phyloP scores from a whole-genome alignment of 75 land plant genomes.

The Pinus taeda region DNA sequence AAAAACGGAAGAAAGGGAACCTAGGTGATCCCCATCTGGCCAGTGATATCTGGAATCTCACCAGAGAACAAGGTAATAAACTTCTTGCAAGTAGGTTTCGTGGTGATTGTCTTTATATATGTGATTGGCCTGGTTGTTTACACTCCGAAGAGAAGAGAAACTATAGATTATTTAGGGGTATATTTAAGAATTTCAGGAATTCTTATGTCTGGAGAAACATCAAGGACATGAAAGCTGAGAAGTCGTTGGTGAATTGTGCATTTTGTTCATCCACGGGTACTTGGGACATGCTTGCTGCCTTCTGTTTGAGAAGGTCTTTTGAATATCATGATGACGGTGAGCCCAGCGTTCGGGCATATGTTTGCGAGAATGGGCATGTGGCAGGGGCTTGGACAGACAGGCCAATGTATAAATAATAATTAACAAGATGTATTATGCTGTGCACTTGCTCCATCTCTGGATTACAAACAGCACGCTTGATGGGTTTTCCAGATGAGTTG shows the following conservation, averaged over 20 bases:
- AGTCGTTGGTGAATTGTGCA: conserved; percentile 53
- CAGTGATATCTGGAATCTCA: conserved; percentile 46
- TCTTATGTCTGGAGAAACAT: conserved; percentile 85
- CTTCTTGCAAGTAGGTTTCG: conserved; percentile 79
- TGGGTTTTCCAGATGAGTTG: background rate
- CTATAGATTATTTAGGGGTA: conserved; percentile 81
- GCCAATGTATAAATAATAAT: conserved; percentile 47
- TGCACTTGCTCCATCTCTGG: background rate
- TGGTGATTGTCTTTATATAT: conserved; percentile 76
- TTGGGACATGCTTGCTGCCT: conserved; percentile 81
- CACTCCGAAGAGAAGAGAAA: conserved; percentile 78
- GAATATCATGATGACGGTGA: conserved; percentile 94
- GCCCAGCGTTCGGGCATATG: conserved; percentile 90
- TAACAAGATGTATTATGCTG: background rate
- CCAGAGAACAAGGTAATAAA: conserved; percentile 89
- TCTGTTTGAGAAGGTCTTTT: conserved; percentile 69
- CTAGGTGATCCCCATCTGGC: conserved; percentile 53
- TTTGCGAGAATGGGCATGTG: conserved; percentile 95
- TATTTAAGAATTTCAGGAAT: conserved; percentile 80
- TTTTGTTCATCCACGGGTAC: conserved; percentile 58
- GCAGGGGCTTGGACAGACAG: conserved; percentile 89
- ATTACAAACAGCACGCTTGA: too few species aligned
- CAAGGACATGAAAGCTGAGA: conserved; percentile 58
- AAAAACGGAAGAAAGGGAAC: conserved; percentile 28
- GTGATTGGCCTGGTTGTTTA: conserved; percentile 90